A percentile compares a stretch with the other conserved stretches of the same genome.
phyloP scores from a whole-genome alignment of 306 rosid genomes.

The Glycine tomentella region DNA sequence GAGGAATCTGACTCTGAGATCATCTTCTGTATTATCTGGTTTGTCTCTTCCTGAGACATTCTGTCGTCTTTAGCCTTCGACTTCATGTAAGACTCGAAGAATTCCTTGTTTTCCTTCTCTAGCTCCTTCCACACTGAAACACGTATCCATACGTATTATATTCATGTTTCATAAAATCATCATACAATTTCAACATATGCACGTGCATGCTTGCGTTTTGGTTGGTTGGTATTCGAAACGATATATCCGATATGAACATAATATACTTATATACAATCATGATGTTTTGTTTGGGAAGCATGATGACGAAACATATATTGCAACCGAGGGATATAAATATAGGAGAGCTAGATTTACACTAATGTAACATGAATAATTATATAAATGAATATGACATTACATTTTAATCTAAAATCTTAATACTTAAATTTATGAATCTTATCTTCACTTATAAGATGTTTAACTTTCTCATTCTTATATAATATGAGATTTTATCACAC shows the following conservation, averaged over 20 bases:
- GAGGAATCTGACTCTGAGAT: constrained; percentile 63
- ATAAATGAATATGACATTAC: too few species aligned
- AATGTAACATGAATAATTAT: too few species aligned
- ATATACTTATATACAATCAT: background rate
- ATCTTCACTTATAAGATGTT: too few species aligned
- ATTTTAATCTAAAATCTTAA: too few species aligned
- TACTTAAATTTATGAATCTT: too few species aligned
- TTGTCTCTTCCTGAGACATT: constrained; percentile 80
- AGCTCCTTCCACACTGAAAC: constrained; percentile 83
- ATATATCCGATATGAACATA: background rate
- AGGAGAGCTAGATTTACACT: too few species aligned
- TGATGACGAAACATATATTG: too few species aligned
- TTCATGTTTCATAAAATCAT: background rate
- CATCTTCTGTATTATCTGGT: constrained; percentile 63
- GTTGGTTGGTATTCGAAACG: background rate
- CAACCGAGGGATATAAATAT: too few species aligned
- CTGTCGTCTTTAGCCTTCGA: constrained; percentile 53
- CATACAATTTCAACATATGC: background rate
- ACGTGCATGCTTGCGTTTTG: constrained; percentile 1
- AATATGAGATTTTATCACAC: too few species aligned
- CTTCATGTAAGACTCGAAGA: constrained; percentile 74
- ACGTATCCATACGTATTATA: background rate
- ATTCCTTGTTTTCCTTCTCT: constrained; percentile 82
- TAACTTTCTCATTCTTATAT: too few species aligned
- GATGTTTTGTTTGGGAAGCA: too few species aligned